Base-by-base conservation (phyloP, 805 yeast species). In the Pichia pseudocactophila region DNA sequence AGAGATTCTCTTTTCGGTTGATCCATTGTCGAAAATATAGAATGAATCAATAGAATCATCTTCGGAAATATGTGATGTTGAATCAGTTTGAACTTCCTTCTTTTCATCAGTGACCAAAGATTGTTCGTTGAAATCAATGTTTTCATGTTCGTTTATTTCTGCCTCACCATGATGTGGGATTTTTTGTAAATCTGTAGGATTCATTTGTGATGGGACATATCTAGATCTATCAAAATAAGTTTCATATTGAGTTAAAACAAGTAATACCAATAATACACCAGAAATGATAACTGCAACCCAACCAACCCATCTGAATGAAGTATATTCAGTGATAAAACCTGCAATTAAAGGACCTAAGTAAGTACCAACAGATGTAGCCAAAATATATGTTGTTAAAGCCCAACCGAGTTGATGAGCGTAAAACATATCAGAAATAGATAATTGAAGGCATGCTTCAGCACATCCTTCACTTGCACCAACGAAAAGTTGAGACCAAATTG, bases 381-480 rank as follows among this genome's bases (percentile, higher is more conserved):
- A 55, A 48, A 82, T 83, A 61, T 84, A 86, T 13, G 78, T 66
- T 0, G 92, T 84, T 59, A 86, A 69, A 11, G 76, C 77, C 25
- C 79, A 66, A 40, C 89, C 87, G 19, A 84, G 66, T 55, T 84
- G 88, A 58, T 85, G 95, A 49, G 78, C 82, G 61, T 71, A 85
- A 56, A 76, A 85, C 56, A 83, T 72, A 56, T 86, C 95, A 2
- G 87, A 73, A 52, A 72, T 69, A 36, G 78, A 80, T 52, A 75
- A 71, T 65, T 70, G 88, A 46, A 76, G 84, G 45, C 76, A 80
- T 22, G 85, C 82, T 56, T 79, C 85, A 11, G 85, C 83, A 57
- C 87, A 78, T 4, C 85, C 76, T 58, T 84, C 95, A 31, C 82
- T 70, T 16, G 81, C 78, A n/a, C 92, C 92, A 17, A 81, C 85